Conservation (phyloP, 2,329 filamentous ascomycete genomes). For the Teratosphaeria epicoccoides region DNA sequence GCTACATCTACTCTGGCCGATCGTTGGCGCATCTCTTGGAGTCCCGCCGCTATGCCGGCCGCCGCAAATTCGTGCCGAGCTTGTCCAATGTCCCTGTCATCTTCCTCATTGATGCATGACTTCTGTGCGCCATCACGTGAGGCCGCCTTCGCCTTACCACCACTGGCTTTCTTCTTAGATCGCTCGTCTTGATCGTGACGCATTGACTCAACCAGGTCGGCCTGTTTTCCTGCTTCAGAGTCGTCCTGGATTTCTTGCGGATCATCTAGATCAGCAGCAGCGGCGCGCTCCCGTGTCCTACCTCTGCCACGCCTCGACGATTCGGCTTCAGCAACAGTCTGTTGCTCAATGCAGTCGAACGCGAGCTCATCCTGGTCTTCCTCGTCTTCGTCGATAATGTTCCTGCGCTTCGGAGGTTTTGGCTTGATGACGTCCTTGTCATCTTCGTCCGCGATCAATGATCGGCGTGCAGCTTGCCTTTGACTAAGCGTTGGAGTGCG, state of each 20-base stretch:
- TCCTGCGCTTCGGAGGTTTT: slow-evolving; percentile 8
- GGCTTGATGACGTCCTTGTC: slow-evolving; percentile 3
- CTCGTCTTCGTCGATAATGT: slow-evolving; percentile 14
- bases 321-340: neutral
- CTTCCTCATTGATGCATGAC: slow-evolving; percentile 32
- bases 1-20: neutral
- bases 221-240: no score
- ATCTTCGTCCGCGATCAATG: slow-evolving; percentile 10
- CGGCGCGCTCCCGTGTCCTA: slow-evolving; percentile 13
- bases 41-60: neutral
- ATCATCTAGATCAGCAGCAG: no score
- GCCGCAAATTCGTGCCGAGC: no score
- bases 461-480: slow-evolving; percentile 23
- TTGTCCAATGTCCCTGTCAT: no score
- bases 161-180: slow-evolving; percentile 4
- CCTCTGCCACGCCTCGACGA: slow-evolving; percentile 35
- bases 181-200: no score
- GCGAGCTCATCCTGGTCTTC: slow-evolving; percentile 16
- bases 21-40: neutral
- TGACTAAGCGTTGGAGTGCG: slow-evolving; percentile 21
- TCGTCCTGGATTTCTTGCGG: no score
- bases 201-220: no score
- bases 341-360: slow-evolving; percentile 3
- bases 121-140: slow-evolving; percentile 9
- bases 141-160: slow-evolving; percentile 1